phyloP scores from a whole-genome alignment of 1,284 basidiomycete genomes.

The Leccinum fallax region DNA sequence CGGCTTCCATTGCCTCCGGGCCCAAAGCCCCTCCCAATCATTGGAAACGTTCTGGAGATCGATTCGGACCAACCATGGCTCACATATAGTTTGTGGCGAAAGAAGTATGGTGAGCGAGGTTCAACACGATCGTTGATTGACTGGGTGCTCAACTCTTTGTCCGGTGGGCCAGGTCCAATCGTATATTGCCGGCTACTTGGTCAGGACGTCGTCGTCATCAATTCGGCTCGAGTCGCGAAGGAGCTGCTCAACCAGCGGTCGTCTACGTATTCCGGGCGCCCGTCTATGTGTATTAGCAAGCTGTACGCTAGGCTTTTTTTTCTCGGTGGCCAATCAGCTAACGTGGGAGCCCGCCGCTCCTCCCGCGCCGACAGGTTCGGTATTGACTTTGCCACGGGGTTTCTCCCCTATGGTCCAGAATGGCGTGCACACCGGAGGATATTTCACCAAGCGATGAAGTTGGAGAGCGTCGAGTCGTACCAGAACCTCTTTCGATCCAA shows the following conservation, averaged over 20 bases:
- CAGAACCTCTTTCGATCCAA: conserved; percentile 27
- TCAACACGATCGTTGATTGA: neutral
- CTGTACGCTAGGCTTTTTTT: conserved; percentile 19
- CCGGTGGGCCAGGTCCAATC: conserved; percentile 23
- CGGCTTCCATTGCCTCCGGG: conserved; percentile 37
- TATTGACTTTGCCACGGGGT: conserved; percentile 35
- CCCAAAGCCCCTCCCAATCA: conserved; percentile 35
- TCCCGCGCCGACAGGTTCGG: conserved; percentile 27
- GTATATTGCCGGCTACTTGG: conserved; percentile 31
- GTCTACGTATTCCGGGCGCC: conserved; percentile 33
- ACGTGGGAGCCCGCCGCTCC: neutral
- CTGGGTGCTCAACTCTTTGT: neutral
- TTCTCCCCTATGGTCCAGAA: conserved; percentile 33
- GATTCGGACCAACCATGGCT: conserved; percentile 46
- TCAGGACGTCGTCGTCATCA: conserved; percentile 31
- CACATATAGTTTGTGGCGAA: conserved; percentile 30
- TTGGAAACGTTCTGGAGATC: conserved; percentile 49
- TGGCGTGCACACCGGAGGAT: conserved; percentile 34
- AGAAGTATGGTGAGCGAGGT: conserved; percentile 28
- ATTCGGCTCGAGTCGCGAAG: conserved; percentile 30
- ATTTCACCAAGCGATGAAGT: conserved; percentile 33
- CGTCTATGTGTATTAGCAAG: conserved; percentile 24
- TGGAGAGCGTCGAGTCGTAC: conserved; percentile 21
- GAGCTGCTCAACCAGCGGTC: conserved; percentile 36
- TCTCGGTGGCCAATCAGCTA: neutral